Evolutionary conservation across 129 eudicot species (phyloP).

Genomic region (Apium graveolens): DNA sequence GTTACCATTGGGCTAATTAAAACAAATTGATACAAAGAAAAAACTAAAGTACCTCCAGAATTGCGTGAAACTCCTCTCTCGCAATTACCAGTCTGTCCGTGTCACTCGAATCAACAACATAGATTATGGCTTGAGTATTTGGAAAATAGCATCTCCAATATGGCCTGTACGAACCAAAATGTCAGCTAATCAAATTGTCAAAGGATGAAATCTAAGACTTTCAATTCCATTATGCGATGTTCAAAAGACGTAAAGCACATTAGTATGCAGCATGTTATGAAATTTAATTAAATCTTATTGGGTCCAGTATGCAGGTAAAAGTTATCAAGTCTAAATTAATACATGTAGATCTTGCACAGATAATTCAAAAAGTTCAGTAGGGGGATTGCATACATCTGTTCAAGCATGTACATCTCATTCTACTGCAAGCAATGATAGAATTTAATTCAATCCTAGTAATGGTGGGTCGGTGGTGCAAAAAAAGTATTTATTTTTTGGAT

Average conservation of each 20-base stretch:
- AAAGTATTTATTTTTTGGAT: background rate
- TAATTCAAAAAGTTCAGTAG: background rate
- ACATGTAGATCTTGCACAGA: background rate
- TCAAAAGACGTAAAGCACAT: background rate
- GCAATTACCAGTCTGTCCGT: constrained; percentile 92
- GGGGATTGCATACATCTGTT: background rate
- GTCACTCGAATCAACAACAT: constrained; percentile 99
- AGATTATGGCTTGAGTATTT: constrained; percentile 95
- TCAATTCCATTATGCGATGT: background rate
- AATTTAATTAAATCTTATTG: background rate
- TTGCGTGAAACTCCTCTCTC: constrained; percentile 95
- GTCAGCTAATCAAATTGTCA: constrained; percentile 18
- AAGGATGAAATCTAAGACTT: constrained; percentile 3
- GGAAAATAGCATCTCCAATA: constrained; percentile 99
- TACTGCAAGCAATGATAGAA: background rate
- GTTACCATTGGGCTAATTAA: background rate
- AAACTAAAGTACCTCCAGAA: constrained; percentile 59
- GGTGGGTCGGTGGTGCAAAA: background rate
- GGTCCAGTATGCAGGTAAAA: background rate
- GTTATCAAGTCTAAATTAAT: background rate
- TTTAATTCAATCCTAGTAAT: background rate
- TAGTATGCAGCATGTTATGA: background rate
- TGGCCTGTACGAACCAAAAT: constrained; percentile 49
- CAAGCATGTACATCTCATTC: background rate
- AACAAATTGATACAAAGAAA: background rate